These are phyloP conservation scores for Salix arbutifolia DNA, from an alignment of 345 rosid genomes.

Conservation along the genomic window DNA sequence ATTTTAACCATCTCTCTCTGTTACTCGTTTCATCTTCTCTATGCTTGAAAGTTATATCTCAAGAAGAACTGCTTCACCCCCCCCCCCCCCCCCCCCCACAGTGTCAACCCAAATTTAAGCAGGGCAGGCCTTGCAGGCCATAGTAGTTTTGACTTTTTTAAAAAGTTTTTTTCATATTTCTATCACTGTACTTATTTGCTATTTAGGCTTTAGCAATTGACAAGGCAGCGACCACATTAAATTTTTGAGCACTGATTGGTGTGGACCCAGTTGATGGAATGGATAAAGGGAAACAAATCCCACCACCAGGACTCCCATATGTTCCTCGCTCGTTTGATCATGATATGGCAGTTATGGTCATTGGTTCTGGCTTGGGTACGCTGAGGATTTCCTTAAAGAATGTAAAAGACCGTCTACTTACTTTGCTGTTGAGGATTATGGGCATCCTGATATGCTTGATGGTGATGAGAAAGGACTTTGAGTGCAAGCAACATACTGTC, in stretches of 20 bases:
- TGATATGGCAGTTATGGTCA: conserved; percentile 53
- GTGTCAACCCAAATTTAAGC: conserved; percentile 46
- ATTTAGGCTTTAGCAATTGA: conserved; percentile 33
- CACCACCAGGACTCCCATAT: conserved; percentile 67
- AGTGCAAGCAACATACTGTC: conserved; percentile 54
- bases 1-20: not conserved
- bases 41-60: conserved; percentile 44
- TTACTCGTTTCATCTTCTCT: not conserved
- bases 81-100: no score
- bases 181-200: no score
- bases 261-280: conserved; percentile 85
- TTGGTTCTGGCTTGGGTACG: conserved; percentile 79
- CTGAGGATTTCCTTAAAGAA: conserved; percentile 52
- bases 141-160: conserved; percentile 32
- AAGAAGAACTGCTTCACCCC: no score
- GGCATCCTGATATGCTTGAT: conserved; percentile 78
- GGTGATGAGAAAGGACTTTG: conserved; percentile 64
- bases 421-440: conserved; percentile 65
- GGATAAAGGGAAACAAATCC: conserved; percentile 63
- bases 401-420: conserved; percentile 66
- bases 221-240: conserved; percentile 36
- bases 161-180: no score
- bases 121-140: conserved; percentile 76
- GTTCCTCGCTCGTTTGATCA: conserved; percentile 62
- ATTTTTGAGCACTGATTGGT: conserved; percentile 63